These are phyloP conservation scores for Emergomyces orientalis DNA, from an alignment of 2,329 filamentous ascomycete genomes.

Conservation along the genomic window DNA sequence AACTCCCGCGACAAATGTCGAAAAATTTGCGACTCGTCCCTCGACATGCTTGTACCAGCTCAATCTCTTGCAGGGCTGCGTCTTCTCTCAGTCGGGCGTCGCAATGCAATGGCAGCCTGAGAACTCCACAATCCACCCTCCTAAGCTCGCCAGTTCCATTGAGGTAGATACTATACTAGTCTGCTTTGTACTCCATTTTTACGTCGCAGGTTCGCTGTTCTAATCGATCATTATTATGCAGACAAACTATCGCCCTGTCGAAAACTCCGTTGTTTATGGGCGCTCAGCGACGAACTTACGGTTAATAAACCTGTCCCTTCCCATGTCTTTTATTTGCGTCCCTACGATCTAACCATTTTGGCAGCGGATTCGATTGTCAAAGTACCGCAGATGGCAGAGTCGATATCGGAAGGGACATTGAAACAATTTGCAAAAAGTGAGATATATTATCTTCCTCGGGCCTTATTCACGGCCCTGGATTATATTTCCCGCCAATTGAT, in stretches of 20 bases:
- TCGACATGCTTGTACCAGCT: constrained; percentile 5
- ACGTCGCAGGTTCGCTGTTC: background rate
- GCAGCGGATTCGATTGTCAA: constrained; percentile 75
- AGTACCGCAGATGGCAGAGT: constrained; percentile 97
- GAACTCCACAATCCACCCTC: background rate
- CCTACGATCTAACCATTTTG: constrained; percentile 13
- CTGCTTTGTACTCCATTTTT: background rate
- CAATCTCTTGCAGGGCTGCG: constrained; percentile 1
- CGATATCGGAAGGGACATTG: constrained; percentile 91
- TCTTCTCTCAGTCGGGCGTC: constrained; percentile 1
- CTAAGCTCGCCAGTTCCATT: background rate
- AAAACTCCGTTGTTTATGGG: background rate
- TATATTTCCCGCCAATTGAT: background rate
- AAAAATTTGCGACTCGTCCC: constrained; percentile 17
- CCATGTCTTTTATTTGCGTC: background rate
- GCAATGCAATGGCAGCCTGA: constrained; percentile 2
- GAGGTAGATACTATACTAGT: background rate
- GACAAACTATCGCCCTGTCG: background rate
- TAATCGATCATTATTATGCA: background rate
- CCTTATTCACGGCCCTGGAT: constrained; percentile 9
- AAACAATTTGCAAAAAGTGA: constrained; percentile 84
- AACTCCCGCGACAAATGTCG: constrained; percentile 26
- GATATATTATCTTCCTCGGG: constrained; percentile 15
- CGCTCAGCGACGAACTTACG: constrained; percentile 1
- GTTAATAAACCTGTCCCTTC: background rate